Evolutionary conservation across 441 rosid genomes (phyloP).

Genomic region (Erodium trifolium): DNA sequence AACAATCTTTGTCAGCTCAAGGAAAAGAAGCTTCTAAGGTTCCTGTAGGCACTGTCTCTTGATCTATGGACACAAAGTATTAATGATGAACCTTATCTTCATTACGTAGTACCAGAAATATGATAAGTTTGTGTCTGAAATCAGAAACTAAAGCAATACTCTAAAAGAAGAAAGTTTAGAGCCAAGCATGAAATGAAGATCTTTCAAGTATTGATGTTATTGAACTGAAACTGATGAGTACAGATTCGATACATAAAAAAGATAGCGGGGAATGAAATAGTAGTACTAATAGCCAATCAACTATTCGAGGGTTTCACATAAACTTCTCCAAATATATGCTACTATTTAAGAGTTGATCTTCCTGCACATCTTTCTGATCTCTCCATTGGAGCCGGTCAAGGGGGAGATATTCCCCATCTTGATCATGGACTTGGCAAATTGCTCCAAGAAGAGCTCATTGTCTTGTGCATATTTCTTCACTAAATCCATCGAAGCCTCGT

Average conservation of each 20-base stretch:
- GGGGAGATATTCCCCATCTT: conserved; percentile 19
- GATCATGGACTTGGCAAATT: conserved; percentile 2
- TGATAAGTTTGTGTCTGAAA: no score
- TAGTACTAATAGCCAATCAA: background rate
- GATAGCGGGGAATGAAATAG: background rate
- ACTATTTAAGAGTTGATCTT: conserved; percentile 12
- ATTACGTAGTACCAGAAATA: no score
- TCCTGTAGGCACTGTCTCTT: no score
- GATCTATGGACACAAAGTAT: no score
- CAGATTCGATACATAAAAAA: background rate
- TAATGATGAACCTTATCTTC: no score
- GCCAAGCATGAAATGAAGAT: no score
- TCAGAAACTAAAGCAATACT: no score
- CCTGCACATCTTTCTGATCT: conserved; percentile 17
- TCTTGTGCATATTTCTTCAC: background rate
- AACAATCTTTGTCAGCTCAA: background rate
- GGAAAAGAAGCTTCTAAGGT: conserved; percentile 3
- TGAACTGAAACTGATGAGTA: background rate
- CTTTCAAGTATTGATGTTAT: background rate
- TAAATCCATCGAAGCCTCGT: background rate
- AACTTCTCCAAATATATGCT: background rate
- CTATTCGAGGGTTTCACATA: background rate
- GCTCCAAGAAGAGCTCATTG: conserved; percentile 2
- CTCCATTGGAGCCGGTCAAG: conserved; percentile 13
- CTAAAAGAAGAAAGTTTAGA: no score